Evolutionary conservation across 1,284 basidiomycete species (phyloP).

Genomic region (Mycena sp.): DNA sequence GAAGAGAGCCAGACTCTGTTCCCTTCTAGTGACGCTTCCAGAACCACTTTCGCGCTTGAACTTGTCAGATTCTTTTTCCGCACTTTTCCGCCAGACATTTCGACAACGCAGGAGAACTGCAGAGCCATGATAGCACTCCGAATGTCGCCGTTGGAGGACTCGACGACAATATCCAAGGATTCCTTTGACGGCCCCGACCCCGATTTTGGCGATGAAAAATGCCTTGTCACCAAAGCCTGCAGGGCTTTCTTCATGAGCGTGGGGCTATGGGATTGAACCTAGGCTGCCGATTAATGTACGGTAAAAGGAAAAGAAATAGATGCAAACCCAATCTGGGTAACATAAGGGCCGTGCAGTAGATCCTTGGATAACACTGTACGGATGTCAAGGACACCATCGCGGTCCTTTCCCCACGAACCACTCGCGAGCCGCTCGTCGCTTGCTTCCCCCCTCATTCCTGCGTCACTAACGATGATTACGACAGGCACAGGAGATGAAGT

Average conservation of each 20-base stretch:
- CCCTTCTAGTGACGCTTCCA: constrained; percentile 83
- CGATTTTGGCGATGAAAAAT: constrained; percentile 48
- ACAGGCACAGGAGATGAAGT: constrained; percentile 65
- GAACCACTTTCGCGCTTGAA: constrained; percentile 44
- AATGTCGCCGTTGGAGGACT: constrained; percentile 89
- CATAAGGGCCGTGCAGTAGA: constrained; percentile 69
- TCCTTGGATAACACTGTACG: constrained; percentile 72
- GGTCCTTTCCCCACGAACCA: constrained; percentile 53
- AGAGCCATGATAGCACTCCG: constrained; percentile 92
- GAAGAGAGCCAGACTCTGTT: constrained; percentile 89
- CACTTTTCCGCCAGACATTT: constrained; percentile 43
- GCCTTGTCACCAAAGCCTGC: constrained; percentile 64
- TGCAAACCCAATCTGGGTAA: constrained; percentile 78
- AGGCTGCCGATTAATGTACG: background rate
- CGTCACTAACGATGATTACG: constrained; percentile 87
- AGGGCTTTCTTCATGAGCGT: constrained; percentile 88
- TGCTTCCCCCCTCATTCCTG: constrained; percentile 78
- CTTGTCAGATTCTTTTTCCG: constrained; percentile 43
- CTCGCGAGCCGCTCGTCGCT: constrained; percentile 58
- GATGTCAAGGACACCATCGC: constrained; percentile 69
- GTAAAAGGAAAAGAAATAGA: background rate
- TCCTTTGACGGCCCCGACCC: constrained; percentile 62
- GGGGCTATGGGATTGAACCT: constrained; percentile 93
- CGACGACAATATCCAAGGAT: constrained; percentile 78
- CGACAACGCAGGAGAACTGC: constrained; percentile 77